Evolutionary conservation across 2,329 filamentous ascomycete species (phyloP), one percentile per base, ranked within the genome.

Genomic region (Rhynchosporium secalis): DNA sequence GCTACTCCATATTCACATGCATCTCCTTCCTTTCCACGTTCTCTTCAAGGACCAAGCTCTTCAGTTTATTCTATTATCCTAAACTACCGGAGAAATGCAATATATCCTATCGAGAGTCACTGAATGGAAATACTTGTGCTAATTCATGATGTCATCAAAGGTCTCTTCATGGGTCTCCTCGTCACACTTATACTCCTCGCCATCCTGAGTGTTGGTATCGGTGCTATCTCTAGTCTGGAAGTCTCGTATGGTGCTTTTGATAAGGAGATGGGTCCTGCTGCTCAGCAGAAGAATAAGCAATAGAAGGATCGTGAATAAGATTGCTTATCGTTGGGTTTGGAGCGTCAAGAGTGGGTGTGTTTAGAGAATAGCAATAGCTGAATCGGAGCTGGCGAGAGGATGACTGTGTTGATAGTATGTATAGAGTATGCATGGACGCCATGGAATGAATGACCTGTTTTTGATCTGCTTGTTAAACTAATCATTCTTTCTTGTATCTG

Each of bases 191-290:
- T 96, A 45, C 81, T 96, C 55, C 77, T 96, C 64, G 79, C 85
- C 33, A 93, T 98, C 68, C 79, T 96, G 5, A 88, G 88, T 68
- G 87, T 93, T 61, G 95, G 89, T 13, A 78, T 98, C 60, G 85
- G 77, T 63, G 92, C 90, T 13, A 81, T 98, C 12, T 80, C 84
- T 6, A 94, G 91, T 69, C 81, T 99, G 20, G 83, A 97, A 75
- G 91, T 98, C 36, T 90, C 91, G 0, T 98, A 98, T 75, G 92
- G 90, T 66, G 92, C 95, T 1, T 99, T 98, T 74, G 94, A 96
- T 75, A 97, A 96, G 81, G 94, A 97, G 70, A 96, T 92, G 81
- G 91, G 92, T 0, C 91, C 92, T n/a, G 81, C 86, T 43, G 89
- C 89, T 38, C 91, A 96, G 77, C 96, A 93, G 85, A 96, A 92